Evolutionary conservation across 176 grass and related monocot genomes (phyloP).

Genomic region (Cenchrus americanus): DNA sequence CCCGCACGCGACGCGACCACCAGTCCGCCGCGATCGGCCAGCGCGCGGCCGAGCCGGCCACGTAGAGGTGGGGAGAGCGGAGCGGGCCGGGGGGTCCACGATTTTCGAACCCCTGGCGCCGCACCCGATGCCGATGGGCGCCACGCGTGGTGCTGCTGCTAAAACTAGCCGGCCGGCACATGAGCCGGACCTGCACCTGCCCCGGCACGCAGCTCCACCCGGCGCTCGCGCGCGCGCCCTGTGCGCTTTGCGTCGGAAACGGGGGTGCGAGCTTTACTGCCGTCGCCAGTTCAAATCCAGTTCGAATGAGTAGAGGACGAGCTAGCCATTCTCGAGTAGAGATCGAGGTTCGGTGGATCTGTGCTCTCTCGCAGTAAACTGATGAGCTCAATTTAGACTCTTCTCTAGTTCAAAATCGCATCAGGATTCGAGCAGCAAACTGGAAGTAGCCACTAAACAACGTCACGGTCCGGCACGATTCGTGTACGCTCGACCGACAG

Average conservation of each 20-base stretch:
- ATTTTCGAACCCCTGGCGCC: conserved; percentile 24
- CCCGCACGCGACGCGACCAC: conserved; percentile 27
- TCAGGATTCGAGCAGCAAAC: not conserved
- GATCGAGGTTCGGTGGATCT: not conserved
- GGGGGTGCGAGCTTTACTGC: not conserved
- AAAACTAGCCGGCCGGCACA: conserved; percentile 44
- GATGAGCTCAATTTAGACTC: not conserved
- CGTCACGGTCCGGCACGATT: not conserved
- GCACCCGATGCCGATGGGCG: conserved; percentile 1
- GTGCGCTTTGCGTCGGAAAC: not conserved
- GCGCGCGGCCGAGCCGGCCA: conserved; percentile 20
- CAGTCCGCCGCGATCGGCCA: not conserved
- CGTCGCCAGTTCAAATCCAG: not conserved
- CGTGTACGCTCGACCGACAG: not conserved
- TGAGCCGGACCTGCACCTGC: conserved; percentile 16
- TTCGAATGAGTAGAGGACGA: not conserved
- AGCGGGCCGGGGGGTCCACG: not conserved
- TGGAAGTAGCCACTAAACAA: not conserved
- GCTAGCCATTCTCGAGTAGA: not conserved
- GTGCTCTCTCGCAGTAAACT: not conserved
- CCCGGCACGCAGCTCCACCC: conserved; percentile 42
- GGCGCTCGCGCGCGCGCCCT: too few relatives aligned
- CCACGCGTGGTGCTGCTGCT: not conserved
- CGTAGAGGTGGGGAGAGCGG: not conserved
- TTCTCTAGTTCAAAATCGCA: not conserved